Evolutionary conservation across 257 asterid genomes (phyloP).

Genomic region (Nicotiana noctiflora): DNA sequence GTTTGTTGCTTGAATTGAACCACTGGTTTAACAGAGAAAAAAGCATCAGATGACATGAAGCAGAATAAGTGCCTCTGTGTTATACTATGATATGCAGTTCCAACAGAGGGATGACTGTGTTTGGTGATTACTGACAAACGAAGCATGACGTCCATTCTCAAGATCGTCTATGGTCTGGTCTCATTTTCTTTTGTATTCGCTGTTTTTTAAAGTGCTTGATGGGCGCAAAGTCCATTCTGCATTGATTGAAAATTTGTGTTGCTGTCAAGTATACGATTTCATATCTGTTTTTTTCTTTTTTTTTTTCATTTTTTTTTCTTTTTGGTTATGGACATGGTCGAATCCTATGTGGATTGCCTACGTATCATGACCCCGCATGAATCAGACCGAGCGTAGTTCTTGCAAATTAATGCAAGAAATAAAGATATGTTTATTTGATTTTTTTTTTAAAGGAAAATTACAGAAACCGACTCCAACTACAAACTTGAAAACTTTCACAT

Average conservation of each 20-base stretch:
- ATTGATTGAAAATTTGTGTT: constrained; percentile 5
- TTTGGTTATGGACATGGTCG: too few relatives aligned
- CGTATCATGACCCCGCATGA: too few relatives aligned
- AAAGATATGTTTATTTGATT: too few relatives aligned
- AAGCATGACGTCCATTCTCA: background rate
- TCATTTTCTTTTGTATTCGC: constrained; percentile 6
- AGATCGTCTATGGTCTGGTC: background rate
- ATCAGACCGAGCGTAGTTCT: too few relatives aligned
- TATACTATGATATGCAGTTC: constrained; percentile 50
- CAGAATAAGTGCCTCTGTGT: constrained; percentile 64
- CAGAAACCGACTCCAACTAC: too few relatives aligned
- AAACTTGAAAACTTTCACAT: too few relatives aligned
- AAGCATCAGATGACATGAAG: constrained; percentile 31
- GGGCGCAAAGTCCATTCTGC: constrained; percentile 4
- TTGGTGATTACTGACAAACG: constrained; percentile 2
- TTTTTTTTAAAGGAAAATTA: too few relatives aligned
- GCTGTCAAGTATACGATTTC: constrained; percentile 11
- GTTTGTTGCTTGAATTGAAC: constrained; percentile 4
- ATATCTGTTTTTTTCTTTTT: too few relatives aligned
- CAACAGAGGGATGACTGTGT: constrained; percentile 10
- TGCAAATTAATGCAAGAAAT: too few relatives aligned
- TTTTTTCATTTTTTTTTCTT: too few relatives aligned
- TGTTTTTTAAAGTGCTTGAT: background rate
- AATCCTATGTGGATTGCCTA: too few relatives aligned
- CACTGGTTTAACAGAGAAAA: constrained; percentile 42